These are phyloP conservation scores for Boletus pseudopeckii DNA, from an alignment of 768 basidiomycete genomes.

Conservation along the genomic window DNA sequence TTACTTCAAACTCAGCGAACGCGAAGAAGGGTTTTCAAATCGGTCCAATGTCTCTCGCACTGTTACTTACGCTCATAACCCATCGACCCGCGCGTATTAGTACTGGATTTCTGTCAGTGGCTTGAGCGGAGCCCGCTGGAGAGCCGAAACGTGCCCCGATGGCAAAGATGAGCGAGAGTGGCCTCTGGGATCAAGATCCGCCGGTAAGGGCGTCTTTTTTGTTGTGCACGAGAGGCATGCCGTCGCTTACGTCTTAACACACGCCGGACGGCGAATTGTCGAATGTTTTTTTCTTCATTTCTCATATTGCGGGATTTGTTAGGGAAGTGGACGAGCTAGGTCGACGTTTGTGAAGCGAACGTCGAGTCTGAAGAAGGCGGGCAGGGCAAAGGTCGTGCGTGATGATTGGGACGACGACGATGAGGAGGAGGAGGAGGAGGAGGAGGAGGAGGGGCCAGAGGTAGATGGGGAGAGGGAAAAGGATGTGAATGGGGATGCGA, in stretches of 20 bases:
- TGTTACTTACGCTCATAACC: background rate
- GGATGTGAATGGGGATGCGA: background rate
- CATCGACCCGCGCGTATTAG: background rate
- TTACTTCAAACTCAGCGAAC: constrained; percentile 24
- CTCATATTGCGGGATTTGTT: background rate
- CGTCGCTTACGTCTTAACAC: constrained; percentile 14
- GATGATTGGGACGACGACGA: constrained; percentile 64
- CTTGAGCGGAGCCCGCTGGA: background rate
- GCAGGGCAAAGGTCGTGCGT: constrained; percentile 21
- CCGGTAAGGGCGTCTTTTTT: constrained; percentile 6
- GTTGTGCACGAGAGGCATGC: background rate
- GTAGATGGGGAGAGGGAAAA: too few species aligned
- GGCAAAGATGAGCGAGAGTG: constrained; percentile 11
- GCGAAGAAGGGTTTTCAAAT: background rate
- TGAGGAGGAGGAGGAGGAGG: constrained; percentile 29
- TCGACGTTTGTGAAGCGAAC: constrained; percentile 1
- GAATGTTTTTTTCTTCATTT: background rate
- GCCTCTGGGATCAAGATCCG: constrained; percentile 18
- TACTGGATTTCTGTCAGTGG: background rate
- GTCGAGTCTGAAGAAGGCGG: background rate
- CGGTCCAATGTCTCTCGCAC: background rate
- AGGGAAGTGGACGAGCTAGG: constrained; percentile 5
- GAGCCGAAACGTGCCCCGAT: constrained; percentile 6
- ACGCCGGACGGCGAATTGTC: background rate
- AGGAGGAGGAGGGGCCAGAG: too few species aligned